These are phyloP conservation scores for Nicotiana sylvestris DNA, from an alignment of 257 asterid genomes.

Conservation along the genomic window DNA sequence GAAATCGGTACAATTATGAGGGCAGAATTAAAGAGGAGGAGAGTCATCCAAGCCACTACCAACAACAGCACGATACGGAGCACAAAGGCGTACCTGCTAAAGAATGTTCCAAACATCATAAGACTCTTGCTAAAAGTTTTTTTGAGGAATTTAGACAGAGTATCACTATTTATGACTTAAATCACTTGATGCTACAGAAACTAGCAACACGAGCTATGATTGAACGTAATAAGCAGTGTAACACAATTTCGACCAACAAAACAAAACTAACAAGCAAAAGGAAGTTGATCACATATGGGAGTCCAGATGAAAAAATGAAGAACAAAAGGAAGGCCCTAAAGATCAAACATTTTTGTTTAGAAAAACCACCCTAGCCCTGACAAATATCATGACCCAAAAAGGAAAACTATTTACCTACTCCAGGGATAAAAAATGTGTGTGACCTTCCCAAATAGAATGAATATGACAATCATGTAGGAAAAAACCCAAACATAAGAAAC, in stretches of 20 bases:
- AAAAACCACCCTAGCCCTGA: not conserved
- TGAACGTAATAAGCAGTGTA: not conserved
- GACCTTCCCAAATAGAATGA: not conserved
- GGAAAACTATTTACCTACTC: not conserved
- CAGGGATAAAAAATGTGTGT: not conserved
- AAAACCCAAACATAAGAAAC: not conserved
- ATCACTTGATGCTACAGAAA: not conserved
- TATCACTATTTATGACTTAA: not conserved
- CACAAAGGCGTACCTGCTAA: constrained; percentile 88
- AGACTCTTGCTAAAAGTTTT: constrained; percentile 20
- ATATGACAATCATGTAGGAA: not conserved
- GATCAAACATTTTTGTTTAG: not conserved
- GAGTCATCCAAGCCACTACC: constrained; percentile 95
- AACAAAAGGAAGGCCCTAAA: not conserved
- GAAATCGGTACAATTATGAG: constrained; percentile 82
- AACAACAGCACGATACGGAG: constrained; percentile 74
- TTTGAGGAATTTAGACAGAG: not conserved
- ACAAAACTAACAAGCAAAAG: not conserved
- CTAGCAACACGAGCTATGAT: not conserved
- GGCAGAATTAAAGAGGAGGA: constrained; percentile 76
- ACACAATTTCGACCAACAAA: not conserved
- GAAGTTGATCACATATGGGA: not conserved
- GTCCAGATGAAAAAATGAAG: not conserved
- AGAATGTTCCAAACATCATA: constrained; percentile 31
- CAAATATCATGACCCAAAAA: not conserved